Base-by-base conservation (phyloP, 768 basidiomycete species). In the Auricularia sp. region DNA sequence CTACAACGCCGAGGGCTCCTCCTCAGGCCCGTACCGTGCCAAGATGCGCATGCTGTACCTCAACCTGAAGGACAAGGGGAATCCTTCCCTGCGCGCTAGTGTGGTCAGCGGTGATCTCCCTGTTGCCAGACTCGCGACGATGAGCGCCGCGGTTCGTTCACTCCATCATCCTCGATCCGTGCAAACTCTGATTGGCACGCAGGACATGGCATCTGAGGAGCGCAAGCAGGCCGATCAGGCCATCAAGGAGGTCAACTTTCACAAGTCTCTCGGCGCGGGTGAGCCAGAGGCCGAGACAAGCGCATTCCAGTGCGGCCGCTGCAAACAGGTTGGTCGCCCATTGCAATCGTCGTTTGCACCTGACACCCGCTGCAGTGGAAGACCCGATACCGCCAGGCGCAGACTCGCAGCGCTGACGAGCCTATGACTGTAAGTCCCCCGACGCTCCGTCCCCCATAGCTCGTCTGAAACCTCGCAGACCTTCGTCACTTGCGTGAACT, bases 191-290 rank as follows among this genome's bases (percentile, higher is more conserved):
- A 11, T 54, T n/a, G 37, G 11, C 51, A 16, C 61, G 29, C 66
- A 96, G 93, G 95, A 98, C 71, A 94, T 99, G 92, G 95, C 96
- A 14, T 92, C 92, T 0, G 93, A 93, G 72, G 92, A 95, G 68
- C 83, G 93, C 37, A 90, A 92, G 70, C 86, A 89, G 1, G 88
- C 89, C 10, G 89, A 95, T 69, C 83, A 83, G 65, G 88, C 86
- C 72, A 89, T 98, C 66, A 82, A 85, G 65, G 85, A 89, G 70
- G 86, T 90, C 63, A 98, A 98, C 72, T 76, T 99, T 61, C 90
- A 92, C 80, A 90, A 94, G 39, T 89, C 94, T 1, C 85, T 97
- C 1, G 92, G 90, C 1, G 96, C 96, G 0, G 90, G 82, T 2
- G 89, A 95, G 69, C 87, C 86, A 68, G 85, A 94, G 75, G 94